Conservation (phyloP, 345 rosid genomes). For the Hypericum perforatum region DNA sequence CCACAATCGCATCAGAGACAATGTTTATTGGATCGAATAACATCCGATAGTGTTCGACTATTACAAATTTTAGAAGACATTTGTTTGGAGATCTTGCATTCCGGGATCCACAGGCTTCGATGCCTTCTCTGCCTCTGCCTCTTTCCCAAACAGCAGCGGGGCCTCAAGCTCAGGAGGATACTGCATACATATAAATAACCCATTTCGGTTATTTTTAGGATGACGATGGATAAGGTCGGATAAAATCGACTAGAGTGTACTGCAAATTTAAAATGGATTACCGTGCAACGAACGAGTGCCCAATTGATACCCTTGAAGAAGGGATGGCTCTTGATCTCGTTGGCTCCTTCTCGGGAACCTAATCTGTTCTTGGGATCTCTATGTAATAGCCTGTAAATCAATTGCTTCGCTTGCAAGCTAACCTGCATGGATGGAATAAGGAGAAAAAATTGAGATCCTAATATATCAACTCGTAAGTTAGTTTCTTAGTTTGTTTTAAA, state of each 20-base stretch:
- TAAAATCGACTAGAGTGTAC: too few species aligned
- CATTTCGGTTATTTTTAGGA: too few species aligned
- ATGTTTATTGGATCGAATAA: too few species aligned
- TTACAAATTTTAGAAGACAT: conserved; percentile 35
- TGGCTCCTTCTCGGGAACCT: conserved; percentile 75
- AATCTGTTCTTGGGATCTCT: conserved; percentile 77
- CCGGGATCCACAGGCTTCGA: conserved; percentile 45
- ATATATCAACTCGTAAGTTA: too few species aligned
- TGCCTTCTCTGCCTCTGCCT: conserved; percentile 36
- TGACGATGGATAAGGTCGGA: too few species aligned
- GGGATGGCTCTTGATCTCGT: conserved; percentile 69
- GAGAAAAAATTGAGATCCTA: too few species aligned
- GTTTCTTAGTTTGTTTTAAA: too few species aligned
- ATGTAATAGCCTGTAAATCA: conserved; percentile 63
- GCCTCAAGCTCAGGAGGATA: conserved; percentile 70
- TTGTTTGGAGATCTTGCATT: conserved; percentile 57
- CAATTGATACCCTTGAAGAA: conserved; percentile 74
- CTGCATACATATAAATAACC: conserved; percentile 18
- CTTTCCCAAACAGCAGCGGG: conserved; percentile 34
- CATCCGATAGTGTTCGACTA: too few species aligned
- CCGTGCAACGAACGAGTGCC: conserved; percentile 89
- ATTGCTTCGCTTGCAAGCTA: conserved; percentile 65
- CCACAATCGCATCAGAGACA: too few species aligned
- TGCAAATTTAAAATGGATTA: conserved; percentile 15
- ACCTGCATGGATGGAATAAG: conserved; percentile 32